These are phyloP conservation scores for Arctostaphylos glauca DNA, from an alignment of 148 eudicot genomes.

Conservation along the genomic window DNA sequence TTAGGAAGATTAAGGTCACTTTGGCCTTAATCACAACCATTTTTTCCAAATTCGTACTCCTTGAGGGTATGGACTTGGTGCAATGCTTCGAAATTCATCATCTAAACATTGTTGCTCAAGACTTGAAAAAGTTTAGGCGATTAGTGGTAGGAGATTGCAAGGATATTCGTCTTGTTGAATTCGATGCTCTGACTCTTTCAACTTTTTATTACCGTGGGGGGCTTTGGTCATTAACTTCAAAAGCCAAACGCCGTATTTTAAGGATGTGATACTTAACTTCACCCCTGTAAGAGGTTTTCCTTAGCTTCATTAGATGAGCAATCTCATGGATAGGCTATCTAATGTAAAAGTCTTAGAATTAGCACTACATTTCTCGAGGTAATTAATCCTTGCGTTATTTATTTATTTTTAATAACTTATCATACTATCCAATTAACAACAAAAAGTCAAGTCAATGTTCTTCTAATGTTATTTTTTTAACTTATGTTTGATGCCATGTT, in stretches of 20 bases:
- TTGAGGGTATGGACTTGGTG: not conserved
- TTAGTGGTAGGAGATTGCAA: not conserved
- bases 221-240: not conserved
- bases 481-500: no score
- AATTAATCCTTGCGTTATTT: not conserved
- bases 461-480: no score
- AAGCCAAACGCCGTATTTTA: not conserved
- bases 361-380: constrained; percentile 6
- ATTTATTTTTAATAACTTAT: not conserved
- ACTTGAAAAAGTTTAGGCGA: not conserved
- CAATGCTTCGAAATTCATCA: not conserved
- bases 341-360: not conserved
- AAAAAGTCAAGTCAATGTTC: not conserved
- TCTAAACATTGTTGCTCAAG: not conserved
- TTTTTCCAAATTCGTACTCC: not conserved
- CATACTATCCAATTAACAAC: no score
- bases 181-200: constrained; percentile 2
- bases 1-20: not conserved
- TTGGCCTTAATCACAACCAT: not conserved
- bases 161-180: not conserved
- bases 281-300: not conserved
- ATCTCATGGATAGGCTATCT: not conserved
- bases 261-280: not conserved
- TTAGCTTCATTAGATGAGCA: no score
- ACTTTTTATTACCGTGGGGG: not conserved